Evolutionary conservation across 805 yeast genomes (phyloP), one percentile per base, ranked within the genome.

Genomic region (Barnettozyma populi): DNA sequence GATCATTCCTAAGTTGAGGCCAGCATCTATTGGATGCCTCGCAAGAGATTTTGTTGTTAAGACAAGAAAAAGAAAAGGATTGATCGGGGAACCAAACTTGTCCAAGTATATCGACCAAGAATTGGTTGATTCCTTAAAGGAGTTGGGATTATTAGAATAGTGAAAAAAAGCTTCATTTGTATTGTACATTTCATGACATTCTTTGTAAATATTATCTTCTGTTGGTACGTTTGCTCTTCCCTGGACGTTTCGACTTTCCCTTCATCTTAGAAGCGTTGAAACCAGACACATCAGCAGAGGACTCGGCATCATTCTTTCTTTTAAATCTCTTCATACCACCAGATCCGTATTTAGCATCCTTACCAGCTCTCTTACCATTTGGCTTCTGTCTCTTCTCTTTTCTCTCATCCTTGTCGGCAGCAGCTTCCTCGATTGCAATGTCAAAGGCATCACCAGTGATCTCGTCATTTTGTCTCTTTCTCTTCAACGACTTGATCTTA

Each of bases 11-110:
- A 74, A 82, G 37, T 71, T 92, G 61, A 80, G 80, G 55, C 87
- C 96, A 0, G 96, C 94, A 1, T 82, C 84, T 6, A 66, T 72
- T 0, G 69, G 70, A 9, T 80, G 86, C 2, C 67, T 90, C 49
- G 92, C 97, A 1, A 72, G 99, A 48, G 99, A 94, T 65, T 88
- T 90, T 58, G 83, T 89, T 27, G 68, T 88, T 67, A 94, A 95
- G 64, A 89, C 97, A 0, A 75, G 99, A 62, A 79, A 82, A 57
- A 76, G 97, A 57, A 92, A 90, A 62, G 98, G 97, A 0, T 66
- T 92, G 32, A 74, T 80, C 7, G 87, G 83, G 13, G 95, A 84
- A 51, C 87, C 88, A 19, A 72, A 74, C 2, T 60, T 90, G 42
- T 72, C 75, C 43, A 80, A 80, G 54, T 88, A 83, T 58, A 75